Base-by-base conservation (phyloP, 2,329 filamentous ascomycete genomes). In the Falciphora oryzae region DNA sequence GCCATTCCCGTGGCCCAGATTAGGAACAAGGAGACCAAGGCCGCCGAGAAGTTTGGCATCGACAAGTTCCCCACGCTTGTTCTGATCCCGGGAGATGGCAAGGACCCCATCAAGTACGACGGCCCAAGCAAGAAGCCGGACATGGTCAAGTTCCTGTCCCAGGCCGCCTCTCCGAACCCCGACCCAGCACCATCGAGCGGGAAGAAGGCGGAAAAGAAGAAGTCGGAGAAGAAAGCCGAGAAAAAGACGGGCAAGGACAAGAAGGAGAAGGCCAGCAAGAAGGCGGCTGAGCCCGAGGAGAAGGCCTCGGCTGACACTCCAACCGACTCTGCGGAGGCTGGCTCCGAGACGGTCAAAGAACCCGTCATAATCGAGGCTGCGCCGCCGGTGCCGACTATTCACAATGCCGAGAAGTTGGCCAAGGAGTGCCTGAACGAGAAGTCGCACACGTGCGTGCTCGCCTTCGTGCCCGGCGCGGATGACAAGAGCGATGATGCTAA, bases 41-140 rank as follows among this genome's bases (percentile, higher is more conserved):
- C 89, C 0, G 86, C 92, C 4, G 84, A 90, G 66, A 85, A 85
- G 65, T 98, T 94, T 73, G 89, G 87, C 57, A 82, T 99, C 66
- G 81, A 83, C 22, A 87, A 89, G 62, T 96, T 92, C 73, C 96
- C 95, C 0, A 88, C 89, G 0, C 79, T 99, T 58, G 80, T 97
- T 3, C 84, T 98, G 22, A 77, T 99, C 6, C 90, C 92, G 0
- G 89, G 87, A 31, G 87, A 86, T 28, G 82, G 86, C 61, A 81
- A 88, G 62, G 86, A 92, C 27, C 82, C 86, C 3, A 80, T 95
- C 64, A 78, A 88, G 58, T 96, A 96, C 73, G 81, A 90, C 32
- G 94, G 93, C 57, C 90, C 95, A 69, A 79, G 97, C 74, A 95
- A 93, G 76, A 97, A 96, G 79, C 86, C 89, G 25, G 83, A 85